phyloP scores from a whole-genome alignment of 2,329 filamentous ascomycete genomes.

The Fusarium caatingaense region DNA sequence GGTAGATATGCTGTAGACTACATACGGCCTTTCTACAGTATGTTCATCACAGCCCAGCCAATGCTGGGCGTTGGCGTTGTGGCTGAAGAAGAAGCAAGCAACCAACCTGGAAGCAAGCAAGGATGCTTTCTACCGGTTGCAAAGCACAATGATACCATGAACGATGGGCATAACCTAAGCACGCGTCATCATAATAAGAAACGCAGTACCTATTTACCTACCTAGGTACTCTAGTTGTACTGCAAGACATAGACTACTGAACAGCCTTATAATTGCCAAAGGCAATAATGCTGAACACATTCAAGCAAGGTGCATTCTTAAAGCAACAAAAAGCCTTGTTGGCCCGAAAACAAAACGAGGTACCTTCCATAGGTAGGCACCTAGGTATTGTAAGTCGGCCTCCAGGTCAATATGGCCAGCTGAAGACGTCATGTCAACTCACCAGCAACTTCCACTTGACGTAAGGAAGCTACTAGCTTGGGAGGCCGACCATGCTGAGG shows the following conservation, averaged over 20 bases:
- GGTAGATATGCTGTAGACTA: not conserved
- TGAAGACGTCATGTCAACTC: slow-evolving; percentile 22
- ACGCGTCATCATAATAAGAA: not conserved
- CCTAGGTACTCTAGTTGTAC: not conserved
- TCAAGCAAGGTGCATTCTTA: not conserved
- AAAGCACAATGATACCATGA: not conserved
- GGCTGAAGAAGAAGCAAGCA: slow-evolving; percentile 7
- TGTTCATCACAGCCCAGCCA: not conserved
- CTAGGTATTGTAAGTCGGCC: not conserved
- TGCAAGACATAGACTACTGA: not conserved
- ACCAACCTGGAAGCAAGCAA: not conserved
- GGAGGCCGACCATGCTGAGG: slow-evolving; percentile 39
- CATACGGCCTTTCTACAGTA: not conserved
- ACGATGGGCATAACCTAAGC: not conserved
- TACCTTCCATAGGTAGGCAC: no score
- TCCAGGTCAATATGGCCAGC: not conserved
- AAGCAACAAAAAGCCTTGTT: slow-evolving; percentile 4
- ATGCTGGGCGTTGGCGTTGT: not conserved
- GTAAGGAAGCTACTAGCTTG: not conserved
- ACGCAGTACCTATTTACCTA: not conserved
- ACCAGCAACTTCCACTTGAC: not conserved
- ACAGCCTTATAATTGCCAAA: not conserved
- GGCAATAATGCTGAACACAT: not conserved
- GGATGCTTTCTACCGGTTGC: not conserved
- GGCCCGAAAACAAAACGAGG: slow-evolving; percentile 12